Evolutionary conservation across 805 yeast species (phyloP), one percentile per base, ranked within the genome.

Genomic region (Schizosaccharomyces osmophilus): DNA sequence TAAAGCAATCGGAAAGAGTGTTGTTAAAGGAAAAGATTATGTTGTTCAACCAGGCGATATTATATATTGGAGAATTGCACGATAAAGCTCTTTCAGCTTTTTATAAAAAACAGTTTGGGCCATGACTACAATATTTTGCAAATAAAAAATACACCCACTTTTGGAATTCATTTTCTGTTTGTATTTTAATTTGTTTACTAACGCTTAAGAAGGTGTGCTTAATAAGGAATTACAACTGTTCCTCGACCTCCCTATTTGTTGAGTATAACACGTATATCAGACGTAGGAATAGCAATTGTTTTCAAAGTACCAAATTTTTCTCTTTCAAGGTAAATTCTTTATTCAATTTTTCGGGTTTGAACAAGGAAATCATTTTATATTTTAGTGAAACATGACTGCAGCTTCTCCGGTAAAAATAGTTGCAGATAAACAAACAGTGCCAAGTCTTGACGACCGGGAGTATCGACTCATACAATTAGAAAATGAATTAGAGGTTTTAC

Each of bases 31-130:
- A 74, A 93, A 90, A 73, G 95, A 82, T 65, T 93, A 93, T 71
- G 85, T 81, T 62, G 95, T 93, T 63, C 95, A 89, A 75, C 96
- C 89, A 71, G 95, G 95, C 68, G 97, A 89, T 71, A 78, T 93
- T 69, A 77, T 90, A 65, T 87, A 83, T 74, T 85, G 60, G 60
- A 43, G 22, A 43, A 43, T 43, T 43, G 48, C 48, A n/a, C 48
- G 48, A n/a, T 43, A 43, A 19, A n/a, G 1, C 5, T 43, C 5
- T n/a, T 43, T 3, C 6, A 1, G 1, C 5, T 43, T 13, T n/a
- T 2, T n/a, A 6, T 43, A 4, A 43, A 43, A n/a, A n/a, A 31
- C 6, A 31, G 31, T 31, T 31, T 31, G 32, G 5, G 6, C 32
- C 6, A 31, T 8, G 6, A 31, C 32, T 31, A 31, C 1, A 31